Evolutionary conservation across 2,329 filamentous ascomycete genomes (phyloP).

Genomic region (Fusarium dimerum): DNA sequence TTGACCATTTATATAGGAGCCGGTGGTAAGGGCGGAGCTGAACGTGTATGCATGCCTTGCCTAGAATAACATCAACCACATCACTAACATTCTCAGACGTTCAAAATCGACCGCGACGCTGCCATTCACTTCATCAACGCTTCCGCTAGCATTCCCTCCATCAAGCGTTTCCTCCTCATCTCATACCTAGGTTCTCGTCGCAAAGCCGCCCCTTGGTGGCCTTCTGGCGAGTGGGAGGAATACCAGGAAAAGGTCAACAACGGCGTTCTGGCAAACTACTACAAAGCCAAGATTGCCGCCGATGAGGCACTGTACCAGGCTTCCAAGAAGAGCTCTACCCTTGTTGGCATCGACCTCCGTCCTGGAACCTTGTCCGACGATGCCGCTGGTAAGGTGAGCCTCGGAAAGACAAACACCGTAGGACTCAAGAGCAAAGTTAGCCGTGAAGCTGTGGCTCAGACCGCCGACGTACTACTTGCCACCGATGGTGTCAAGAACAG

Average conservation of each 20-base stretch:
- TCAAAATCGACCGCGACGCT: constrained; percentile 63
- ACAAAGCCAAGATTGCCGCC: constrained; percentile 60
- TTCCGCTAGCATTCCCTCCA: constrained; percentile 51
- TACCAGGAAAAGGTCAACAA: constrained; percentile 43
- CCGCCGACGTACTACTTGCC: constrained; percentile 57
- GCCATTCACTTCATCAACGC: constrained; percentile 64
- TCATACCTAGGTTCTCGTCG: constrained; percentile 61
- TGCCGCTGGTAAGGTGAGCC: constrained; percentile 47
- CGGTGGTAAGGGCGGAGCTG: constrained; percentile 59
- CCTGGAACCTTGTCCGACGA: constrained; percentile 53
- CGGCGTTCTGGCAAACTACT: constrained; percentile 52
- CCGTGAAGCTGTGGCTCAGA: constrained; percentile 60
- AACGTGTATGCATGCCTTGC: constrained; percentile 37
- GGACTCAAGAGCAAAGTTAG: constrained; percentile 41
- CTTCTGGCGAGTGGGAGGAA: constrained; percentile 49
- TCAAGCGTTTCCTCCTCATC: constrained; percentile 65
- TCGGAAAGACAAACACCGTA: constrained; percentile 46
- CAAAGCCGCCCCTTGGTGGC: constrained; percentile 56
- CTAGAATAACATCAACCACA: constrained; percentile 1
- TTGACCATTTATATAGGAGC: constrained; percentile 42
- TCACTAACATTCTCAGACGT: constrained; percentile 43
- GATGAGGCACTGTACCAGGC: constrained; percentile 58
- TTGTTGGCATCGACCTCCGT: constrained; percentile 55
- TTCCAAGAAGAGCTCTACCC: constrained; percentile 40
- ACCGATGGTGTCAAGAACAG: constrained; percentile 45